Evolutionary conservation across 495 filamentous ascomycete genomes (phyloP).

Genomic region (Durotheca rogersii): DNA sequence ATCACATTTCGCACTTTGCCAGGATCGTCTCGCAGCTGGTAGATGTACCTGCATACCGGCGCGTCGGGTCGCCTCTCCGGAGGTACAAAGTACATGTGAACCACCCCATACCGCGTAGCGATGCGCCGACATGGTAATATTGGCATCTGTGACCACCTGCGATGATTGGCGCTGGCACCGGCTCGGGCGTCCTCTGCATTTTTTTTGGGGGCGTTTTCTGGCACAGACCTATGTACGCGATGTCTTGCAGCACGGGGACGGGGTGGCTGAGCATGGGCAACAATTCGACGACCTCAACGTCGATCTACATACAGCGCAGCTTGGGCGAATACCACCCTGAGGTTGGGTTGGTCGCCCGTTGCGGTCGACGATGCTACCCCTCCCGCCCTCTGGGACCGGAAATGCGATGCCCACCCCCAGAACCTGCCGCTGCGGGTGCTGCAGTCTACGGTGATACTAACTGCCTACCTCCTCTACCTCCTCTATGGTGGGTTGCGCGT

Average conservation of each 20-base stretch:
- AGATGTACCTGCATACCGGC: conserved; percentile 41
- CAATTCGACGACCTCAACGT: conserved; percentile 7
- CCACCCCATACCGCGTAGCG: neutral
- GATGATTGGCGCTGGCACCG: conserved; percentile 17
- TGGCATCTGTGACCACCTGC: conserved; percentile 7
- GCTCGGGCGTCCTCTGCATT: no score
- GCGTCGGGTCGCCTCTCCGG: conserved; percentile 38
- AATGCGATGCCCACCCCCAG: no score
- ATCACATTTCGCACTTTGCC: conserved; percentile 26
- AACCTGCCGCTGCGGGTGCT: no score
- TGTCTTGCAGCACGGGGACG: conserved; percentile 35
- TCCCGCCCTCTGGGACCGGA: no score
- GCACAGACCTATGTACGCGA: conserved; percentile 24
- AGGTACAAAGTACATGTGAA: conserved; percentile 29
- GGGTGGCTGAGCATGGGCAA: conserved; percentile 31
- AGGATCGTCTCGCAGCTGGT: conserved; percentile 28
- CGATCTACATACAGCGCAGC: no score
- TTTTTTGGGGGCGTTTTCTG: no score
- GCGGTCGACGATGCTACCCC: no score
- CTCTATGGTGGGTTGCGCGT: no score
- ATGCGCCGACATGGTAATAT: neutral
- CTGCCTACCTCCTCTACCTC: no score
- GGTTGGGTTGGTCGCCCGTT: no score
- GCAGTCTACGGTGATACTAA: no score
- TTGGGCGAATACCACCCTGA: no score